phyloP scores from a whole-genome alignment of 495 filamentous ascomycete genomes.

The Aspergillus baeticus region DNA sequence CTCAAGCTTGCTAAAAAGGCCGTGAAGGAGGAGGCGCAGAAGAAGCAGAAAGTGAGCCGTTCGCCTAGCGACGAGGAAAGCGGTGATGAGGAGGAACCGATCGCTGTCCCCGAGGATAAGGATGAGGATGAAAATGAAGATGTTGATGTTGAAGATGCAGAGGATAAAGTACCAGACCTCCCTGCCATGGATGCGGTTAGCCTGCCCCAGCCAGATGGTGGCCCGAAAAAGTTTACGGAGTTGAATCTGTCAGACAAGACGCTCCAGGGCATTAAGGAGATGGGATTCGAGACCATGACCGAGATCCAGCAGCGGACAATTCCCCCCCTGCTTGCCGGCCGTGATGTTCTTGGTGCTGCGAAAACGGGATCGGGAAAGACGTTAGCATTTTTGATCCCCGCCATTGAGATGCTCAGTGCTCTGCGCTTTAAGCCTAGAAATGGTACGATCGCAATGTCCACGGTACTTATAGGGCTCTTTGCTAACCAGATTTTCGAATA shows the following conservation, averaged over 20 bases:
- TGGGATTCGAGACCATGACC: slow-evolving; percentile 94
- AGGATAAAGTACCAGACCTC: slow-evolving; percentile 39
- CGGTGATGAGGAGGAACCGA: slow-evolving; percentile 24
- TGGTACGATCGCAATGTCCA: slow-evolving; percentile 30
- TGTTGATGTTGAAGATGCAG: slow-evolving; percentile 24
- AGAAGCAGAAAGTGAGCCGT: slow-evolving; percentile 38
- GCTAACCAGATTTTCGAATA: slow-evolving; percentile 10
- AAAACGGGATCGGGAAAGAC: slow-evolving; percentile 98
- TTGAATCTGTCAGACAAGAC: slow-evolving; percentile 85
- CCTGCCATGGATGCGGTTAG: slow-evolving; percentile 51
- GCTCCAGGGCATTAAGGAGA: slow-evolving; percentile 81
- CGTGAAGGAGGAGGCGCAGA: slow-evolving; percentile 26
- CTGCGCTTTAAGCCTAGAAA: slow-evolving; percentile 84
- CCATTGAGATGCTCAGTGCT: slow-evolving; percentile 89
- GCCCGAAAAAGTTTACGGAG: slow-evolving; percentile 68
- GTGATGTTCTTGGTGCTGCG: slow-evolving; percentile 92
- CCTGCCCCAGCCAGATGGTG: slow-evolving; percentile 53
- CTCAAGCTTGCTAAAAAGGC: slow-evolving; percentile 21
- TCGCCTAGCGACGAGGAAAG: slow-evolving; percentile 35
- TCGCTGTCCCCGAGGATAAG: slow-evolving; percentile 11
- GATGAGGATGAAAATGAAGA: slow-evolving; percentile 28
- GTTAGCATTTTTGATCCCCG: slow-evolving; percentile 89
- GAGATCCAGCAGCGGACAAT: slow-evolving; percentile 90
- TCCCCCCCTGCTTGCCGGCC: slow-evolving; percentile 82
- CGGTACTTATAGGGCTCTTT: neutral